Percentiles rank a stretch among this genome's conserved stretches.
phyloP scores from a whole-genome alignment of 129 eudicot species.

The Flaveria robusta region DNA sequence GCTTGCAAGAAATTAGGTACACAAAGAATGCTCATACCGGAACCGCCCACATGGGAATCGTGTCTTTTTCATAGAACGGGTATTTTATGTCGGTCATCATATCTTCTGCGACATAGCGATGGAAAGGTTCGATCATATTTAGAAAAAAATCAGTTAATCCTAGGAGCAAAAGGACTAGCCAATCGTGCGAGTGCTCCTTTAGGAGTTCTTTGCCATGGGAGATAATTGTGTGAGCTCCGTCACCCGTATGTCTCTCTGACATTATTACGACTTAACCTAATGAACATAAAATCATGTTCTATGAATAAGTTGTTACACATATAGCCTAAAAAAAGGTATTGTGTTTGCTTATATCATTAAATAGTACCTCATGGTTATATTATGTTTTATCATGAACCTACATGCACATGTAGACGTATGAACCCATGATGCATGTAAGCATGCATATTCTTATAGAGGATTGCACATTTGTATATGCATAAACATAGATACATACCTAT shows the following conservation, averaged over 20 bases:
- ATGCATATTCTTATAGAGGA: no score
- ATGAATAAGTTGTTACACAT: neutral
- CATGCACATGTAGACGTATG: no score
- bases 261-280: slow-evolving; percentile 43
- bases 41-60: slow-evolving; percentile 54
- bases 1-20: no score
- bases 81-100: slow-evolving; percentile 52
- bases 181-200: slow-evolving; percentile 49
- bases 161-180: slow-evolving; percentile 57
- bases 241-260: slow-evolving; percentile 59
- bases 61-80: slow-evolving; percentile 51
- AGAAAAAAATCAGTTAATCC: slow-evolving; percentile 38
- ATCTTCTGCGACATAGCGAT: slow-evolving; percentile 51
- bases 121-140: slow-evolving; percentile 60
- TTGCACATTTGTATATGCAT: neutral
- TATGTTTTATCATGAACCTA: neutral
- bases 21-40: slow-evolving; percentile 39
- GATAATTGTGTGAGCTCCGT: slow-evolving; percentile 48
- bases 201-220: slow-evolving; percentile 48
- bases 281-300: neutral
- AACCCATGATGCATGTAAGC: no score
- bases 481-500: neutral
- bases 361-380: neutral
- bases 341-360: neutral
- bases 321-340: neutral